A percentile compares a stretch with the other conserved stretches of the same genome.
phyloP scores from a whole-genome alignment of 148 eudicot genomes.

The Chenopodium formosanum region DNA sequence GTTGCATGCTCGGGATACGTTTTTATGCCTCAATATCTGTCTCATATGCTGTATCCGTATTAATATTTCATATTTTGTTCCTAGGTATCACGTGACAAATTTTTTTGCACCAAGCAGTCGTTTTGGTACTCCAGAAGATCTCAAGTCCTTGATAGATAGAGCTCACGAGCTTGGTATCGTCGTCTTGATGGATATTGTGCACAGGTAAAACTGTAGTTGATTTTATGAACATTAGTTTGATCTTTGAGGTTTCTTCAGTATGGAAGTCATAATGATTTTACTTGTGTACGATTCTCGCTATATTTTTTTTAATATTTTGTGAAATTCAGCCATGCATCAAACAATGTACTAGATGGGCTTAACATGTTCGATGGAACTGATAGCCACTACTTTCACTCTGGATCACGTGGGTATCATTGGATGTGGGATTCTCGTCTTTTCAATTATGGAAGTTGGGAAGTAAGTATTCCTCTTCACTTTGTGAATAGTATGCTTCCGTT shows the following conservation, averaged over 20 bases:
- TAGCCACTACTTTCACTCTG: slow-evolving; percentile 96
- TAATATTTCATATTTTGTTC: slow-evolving; percentile 24
- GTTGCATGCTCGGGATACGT: neutral
- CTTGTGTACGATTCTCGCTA: neutral
- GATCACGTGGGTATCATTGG: slow-evolving; percentile 93
- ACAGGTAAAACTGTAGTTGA: slow-evolving; percentile 53
- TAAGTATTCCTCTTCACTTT: slow-evolving; percentile 30
- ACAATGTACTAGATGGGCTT: slow-evolving; percentile 82
- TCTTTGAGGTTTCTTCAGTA: neutral
- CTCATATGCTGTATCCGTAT: slow-evolving; percentile 10
- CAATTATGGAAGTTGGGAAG: slow-evolving; percentile 96
- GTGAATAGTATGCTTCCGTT: neutral
- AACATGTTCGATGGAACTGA: slow-evolving; percentile 99
- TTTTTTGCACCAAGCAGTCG: slow-evolving; percentile 99
- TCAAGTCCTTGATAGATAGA: slow-evolving; percentile 92
- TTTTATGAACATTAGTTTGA: slow-evolving; percentile 7
- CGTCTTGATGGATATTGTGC: slow-evolving; percentile 98
- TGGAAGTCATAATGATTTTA: neutral
- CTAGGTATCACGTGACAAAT: slow-evolving; percentile 94
- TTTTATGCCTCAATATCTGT: neutral
- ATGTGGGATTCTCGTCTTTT: slow-evolving; percentile 99
- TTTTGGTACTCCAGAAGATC: slow-evolving; percentile 97
- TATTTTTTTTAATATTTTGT: slow-evolving; percentile 19
- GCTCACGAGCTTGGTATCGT: slow-evolving; percentile 96
- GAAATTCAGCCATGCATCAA: slow-evolving; percentile 80